Evolutionary conservation across 148 eudicot genomes (phyloP).

Genomic region (Diospyros lotus): DNA sequence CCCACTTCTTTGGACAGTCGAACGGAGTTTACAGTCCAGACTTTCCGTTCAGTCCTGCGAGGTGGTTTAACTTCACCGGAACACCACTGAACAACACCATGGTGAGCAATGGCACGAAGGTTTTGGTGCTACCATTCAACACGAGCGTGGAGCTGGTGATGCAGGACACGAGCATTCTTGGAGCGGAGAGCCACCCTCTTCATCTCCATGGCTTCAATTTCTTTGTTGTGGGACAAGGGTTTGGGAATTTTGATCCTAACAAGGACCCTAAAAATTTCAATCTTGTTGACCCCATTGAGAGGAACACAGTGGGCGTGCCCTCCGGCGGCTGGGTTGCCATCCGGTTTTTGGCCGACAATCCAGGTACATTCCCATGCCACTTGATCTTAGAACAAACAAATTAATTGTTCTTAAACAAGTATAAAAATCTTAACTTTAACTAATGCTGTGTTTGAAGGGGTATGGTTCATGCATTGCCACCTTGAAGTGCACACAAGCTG

Average conservation of each 20-base stretch:
- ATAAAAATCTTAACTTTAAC: too few species aligned
- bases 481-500: slow-evolving; percentile 21
- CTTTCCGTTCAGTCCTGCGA: slow-evolving; percentile 37
- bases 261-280: slow-evolving; percentile 45
- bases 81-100: slow-evolving; percentile 42
- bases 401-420: too few species aligned
- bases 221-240: slow-evolving; percentile 55
- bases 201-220: slow-evolving; percentile 64
- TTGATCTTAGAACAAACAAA: not conserved
- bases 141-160: slow-evolving; percentile 50
- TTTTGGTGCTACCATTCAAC: slow-evolving; percentile 38
- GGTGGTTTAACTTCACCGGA: slow-evolving; percentile 49
- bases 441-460: slow-evolving; percentile 11
- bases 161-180: slow-evolving; percentile 56
- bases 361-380: slow-evolving; percentile 23
- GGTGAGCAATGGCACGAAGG: slow-evolving; percentile 41
- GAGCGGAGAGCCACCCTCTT: slow-evolving; percentile 52
- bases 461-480: slow-evolving; percentile 38
- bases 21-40: slow-evolving; percentile 38
- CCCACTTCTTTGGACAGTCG: slow-evolving; percentile 35
- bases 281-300: slow-evolving; percentile 50
- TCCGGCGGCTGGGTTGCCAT: slow-evolving; percentile 64
- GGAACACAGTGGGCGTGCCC: slow-evolving; percentile 57
- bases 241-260: slow-evolving; percentile 46
- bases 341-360: slow-evolving; percentile 56